Percentiles rank a stretch among this genome's conserved stretches.
These are phyloP conservation scores for Gloeopeniophorella convolvens DNA, from an alignment of 768 basidiomycete genomes.

Conservation along the genomic window DNA sequence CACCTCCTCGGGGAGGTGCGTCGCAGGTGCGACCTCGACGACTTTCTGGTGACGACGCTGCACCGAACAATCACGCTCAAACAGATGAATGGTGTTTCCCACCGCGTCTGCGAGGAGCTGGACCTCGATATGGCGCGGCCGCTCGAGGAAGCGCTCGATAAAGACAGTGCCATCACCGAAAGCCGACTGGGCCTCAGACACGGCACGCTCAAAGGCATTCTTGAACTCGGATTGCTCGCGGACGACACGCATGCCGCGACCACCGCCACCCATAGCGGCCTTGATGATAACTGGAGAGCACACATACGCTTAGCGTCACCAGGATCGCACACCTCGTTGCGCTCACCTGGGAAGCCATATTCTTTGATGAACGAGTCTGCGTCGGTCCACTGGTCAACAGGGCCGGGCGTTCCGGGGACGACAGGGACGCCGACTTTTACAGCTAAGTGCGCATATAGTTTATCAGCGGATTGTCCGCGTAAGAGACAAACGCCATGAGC, in stretches of 20 bases:
- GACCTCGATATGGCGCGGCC: constrained; percentile 96
- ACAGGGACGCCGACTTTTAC: constrained; percentile 90
- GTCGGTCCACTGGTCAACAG: constrained; percentile 72
- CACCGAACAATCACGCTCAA: constrained; percentile 98
- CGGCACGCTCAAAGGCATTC: constrained; percentile 83
- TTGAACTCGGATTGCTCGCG: constrained; percentile 90
- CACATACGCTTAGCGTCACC: not conserved
- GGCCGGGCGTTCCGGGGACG: constrained; percentile 96
- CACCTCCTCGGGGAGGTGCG: constrained; percentile 85
- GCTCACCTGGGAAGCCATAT: constrained; percentile 83
- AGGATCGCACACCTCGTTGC: constrained; percentile 4
- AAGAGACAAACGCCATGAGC: constrained; percentile 4
- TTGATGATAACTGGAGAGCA: constrained; percentile 84
- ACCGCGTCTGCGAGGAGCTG: constrained; percentile 87
- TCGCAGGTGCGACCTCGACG: constrained; percentile 96
- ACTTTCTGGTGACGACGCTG: constrained; percentile 98
- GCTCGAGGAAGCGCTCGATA: constrained; percentile 95
- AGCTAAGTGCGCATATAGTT: constrained; percentile 38
- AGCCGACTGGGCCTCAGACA: constrained; percentile 90
- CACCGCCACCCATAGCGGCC: constrained; percentile 98
- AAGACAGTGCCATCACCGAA: constrained; percentile 99
- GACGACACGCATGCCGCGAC: constrained; percentile 98
- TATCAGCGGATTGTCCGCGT: constrained; percentile 4
- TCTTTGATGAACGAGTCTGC: constrained; percentile 89
- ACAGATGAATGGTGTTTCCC: constrained; percentile 96